Percentiles rank a stretch among this genome's conserved stretches.
Evolutionary conservation across 2,329 filamentous ascomycete genomes (phyloP).

Genomic region (Penicillium sp.): DNA sequence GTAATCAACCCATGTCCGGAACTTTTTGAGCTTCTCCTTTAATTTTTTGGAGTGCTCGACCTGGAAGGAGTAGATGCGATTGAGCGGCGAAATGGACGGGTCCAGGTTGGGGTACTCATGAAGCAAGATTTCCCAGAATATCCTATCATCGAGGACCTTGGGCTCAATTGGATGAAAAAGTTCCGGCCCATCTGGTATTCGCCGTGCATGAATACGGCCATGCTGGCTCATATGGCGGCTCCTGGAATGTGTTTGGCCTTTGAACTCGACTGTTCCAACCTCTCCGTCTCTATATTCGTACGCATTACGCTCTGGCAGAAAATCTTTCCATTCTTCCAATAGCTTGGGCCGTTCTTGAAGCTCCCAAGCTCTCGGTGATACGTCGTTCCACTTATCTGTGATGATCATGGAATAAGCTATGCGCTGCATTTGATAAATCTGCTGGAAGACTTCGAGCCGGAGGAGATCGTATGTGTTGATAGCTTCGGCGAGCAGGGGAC

Average conservation of each 20-base stretch:
- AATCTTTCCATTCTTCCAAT: constrained; percentile 49
- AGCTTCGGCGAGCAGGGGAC: constrained; percentile 26
- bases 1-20: constrained; percentile 12
- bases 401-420: constrained; percentile 4
- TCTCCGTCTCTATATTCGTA: constrained; percentile 34
- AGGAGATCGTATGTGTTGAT: constrained; percentile 33
- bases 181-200: constrained; percentile 1
- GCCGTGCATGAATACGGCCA: constrained; percentile 6
- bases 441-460: constrained; percentile 29
- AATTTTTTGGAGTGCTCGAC: not conserved
- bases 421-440: constrained; percentile 22
- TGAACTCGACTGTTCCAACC: constrained; percentile 41
- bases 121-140: constrained; percentile 11
- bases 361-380: constrained; percentile 27
- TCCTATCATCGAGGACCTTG: constrained; percentile 3
- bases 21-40: constrained; percentile 9
- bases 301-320: constrained; percentile 36
- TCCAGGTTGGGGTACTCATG: constrained; percentile 10
- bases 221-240: constrained; percentile 8
- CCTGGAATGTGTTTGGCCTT: constrained; percentile 21
- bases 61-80: constrained; percentile 16
- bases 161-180: constrained; percentile 11
- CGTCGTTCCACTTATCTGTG: constrained; percentile 10
- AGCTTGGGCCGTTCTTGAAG: constrained; percentile 40
- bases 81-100: constrained; percentile 5